These are phyloP conservation scores for Melastoma candidum DNA, from an alignment of 441 rosid genomes.

Conservation along the genomic window DNA sequence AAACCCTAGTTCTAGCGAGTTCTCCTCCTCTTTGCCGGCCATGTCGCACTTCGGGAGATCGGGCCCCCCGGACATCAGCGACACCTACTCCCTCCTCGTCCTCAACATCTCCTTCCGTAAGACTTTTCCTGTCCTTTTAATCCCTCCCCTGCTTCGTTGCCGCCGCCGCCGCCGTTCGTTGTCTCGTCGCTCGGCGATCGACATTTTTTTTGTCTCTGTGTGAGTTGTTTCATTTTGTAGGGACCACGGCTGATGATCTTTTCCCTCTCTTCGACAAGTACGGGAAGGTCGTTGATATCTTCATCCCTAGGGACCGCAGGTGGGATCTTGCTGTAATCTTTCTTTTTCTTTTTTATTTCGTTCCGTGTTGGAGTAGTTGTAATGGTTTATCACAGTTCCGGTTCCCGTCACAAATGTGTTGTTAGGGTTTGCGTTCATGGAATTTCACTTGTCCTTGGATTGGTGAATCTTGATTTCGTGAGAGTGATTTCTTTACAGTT, in stretches of 20 bases:
- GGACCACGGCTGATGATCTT: slow-evolving; percentile 66
- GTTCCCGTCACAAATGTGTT: background rate
- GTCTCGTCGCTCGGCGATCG: slow-evolving; percentile 5
- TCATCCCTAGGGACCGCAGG: slow-evolving; percentile 76
- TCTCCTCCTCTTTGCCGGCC: too few relatives aligned
- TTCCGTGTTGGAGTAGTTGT: too few relatives aligned
- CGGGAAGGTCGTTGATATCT: slow-evolving; percentile 67
- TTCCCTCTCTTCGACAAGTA: slow-evolving; percentile 68
- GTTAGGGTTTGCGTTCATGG: background rate
- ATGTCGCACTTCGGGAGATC: slow-evolving; percentile 99
- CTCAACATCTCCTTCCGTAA: slow-evolving; percentile 96
- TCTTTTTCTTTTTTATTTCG: background rate
- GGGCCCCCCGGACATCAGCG: slow-evolving; percentile 91
- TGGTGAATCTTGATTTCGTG: too few relatives aligned
- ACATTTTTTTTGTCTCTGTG: background rate
- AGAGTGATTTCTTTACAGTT: too few relatives aligned
- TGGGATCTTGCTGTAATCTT: background rate
- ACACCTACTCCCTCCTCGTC: slow-evolving; percentile 91
- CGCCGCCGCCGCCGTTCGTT: background rate
- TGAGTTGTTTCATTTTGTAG: slow-evolving; percentile 16
- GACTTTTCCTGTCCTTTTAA: background rate
- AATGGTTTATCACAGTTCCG: too few relatives aligned
- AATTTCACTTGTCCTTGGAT: too few relatives aligned
- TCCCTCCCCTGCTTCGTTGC: background rate
- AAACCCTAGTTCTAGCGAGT: too few relatives aligned